Evolutionary conservation across 208 protist genomes (phyloP), one percentile per base, ranked within the genome.

Genomic region (Trypanosoma cruzi): DNA sequence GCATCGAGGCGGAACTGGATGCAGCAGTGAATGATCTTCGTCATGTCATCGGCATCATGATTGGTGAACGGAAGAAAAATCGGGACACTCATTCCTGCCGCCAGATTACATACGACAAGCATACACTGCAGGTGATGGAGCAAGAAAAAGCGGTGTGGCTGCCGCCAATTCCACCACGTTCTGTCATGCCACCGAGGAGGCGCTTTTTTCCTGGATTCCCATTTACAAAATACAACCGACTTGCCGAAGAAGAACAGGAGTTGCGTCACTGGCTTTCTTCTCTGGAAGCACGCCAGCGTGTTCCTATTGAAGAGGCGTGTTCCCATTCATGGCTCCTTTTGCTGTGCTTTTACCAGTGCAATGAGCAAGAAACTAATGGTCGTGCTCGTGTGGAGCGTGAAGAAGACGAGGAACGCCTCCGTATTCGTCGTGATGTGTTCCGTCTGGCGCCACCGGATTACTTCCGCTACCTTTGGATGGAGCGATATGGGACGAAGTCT

Each of bases 211-310:
- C 62, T 46, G 85, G 74, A 28, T 91, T 88, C 50, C 85, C 88
- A 4, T 63, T 79, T 55, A 64, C 75, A 8, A 82, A 86, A 42
- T 86, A 84, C 34, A 52, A 60, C 4, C 56, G 66, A 46, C 55
- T 94, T n/a, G 74, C 63, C 14, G 55, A 84, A 18, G 83, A 94
- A 60, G 88, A 94, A 68, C 75, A 77, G 13, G 83, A 89, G 77
- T 61, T 94, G n/a, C 88, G 88, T 20, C 59, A 75, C 55, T 94
- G 88, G 88, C 57, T 85, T 13, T 63, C 65, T 58, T 67, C 83
- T 42, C 78, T 94, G 2, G 88, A 94, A 75, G 40, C 42, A 4
- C 75, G 68, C 18, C 81, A 90, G 22, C 82, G 81, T 18, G 40
- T 72, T 24, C 64, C 77, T 56, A 82, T 90, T 65, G 81, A 89